Base-by-base conservation (phyloP, 257 asterid species). In the Solanum sparsipilum region DNA sequence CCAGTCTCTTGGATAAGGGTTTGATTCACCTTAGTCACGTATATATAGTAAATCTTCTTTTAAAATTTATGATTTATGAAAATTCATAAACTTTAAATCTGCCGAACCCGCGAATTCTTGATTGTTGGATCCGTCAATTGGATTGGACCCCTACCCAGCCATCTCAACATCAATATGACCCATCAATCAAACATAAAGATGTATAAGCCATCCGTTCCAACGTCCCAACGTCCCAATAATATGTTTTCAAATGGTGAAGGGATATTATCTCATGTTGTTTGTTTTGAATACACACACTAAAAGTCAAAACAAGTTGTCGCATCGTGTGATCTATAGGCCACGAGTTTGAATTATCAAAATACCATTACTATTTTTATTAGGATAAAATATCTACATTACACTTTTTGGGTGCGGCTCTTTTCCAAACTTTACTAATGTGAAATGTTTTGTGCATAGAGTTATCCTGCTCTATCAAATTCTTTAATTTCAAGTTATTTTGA, bases 81-180 rank as follows among this genome's bases (percentile, higher is more conserved):
- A 63, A 9, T 63, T 23, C 70, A 63, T 23, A 9, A 63, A 63
- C 3, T 63, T 63, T 3, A 60, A 60, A 60, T 60, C 35, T 36
- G 0, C 0, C 0, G 2, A 39, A 39, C 7, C 0, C 0, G 0
- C 1, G 23, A 41, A 2, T 41, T 41, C 2, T 2, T 52, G 10
- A 15, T 25, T 27, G 36, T 13, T 41, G 65, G 25, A 41, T 78
- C 65, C n/a, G 5, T 23, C 65, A 52, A 75, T 6, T 5, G 34
- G 12, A 36, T 7, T 35, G 83, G 83, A 74, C 44, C 81, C 79
- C 27, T 72, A 16, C 44, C 48, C 79, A 3, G 15, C 32, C 23
- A 32, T 23, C 35, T 76, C 60, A 23, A 76, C 35, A 39, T 76
- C 65, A 25, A 25, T 41, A 78, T 44, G 83, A 41, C 20, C 63